phyloP scores from a whole-genome alignment of 345 rosid genomes.

The Lumnitzera littorea region DNA sequence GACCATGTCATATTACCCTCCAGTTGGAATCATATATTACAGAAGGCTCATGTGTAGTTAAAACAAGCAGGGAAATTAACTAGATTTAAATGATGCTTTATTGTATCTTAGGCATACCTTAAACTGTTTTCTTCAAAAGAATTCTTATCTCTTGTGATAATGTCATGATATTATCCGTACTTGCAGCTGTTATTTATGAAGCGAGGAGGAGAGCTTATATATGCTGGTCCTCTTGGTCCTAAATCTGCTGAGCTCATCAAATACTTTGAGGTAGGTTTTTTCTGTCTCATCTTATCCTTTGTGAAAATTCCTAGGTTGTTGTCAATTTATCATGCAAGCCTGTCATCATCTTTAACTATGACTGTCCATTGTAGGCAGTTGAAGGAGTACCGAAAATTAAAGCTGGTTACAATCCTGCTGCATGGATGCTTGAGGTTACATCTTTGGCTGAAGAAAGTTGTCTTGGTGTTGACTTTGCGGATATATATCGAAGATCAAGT shows the following conservation, averaged over 20 bases:
- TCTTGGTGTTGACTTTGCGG: constrained; percentile 82
- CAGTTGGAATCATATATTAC: too few relatives aligned
- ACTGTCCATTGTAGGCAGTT: constrained; percentile 40
- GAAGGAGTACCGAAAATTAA: constrained; percentile 83
- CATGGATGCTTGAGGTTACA: constrained; percentile 98
- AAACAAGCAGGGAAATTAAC: too few relatives aligned
- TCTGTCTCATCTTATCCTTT: constrained; percentile 9
- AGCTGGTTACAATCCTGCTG: constrained; percentile 84
- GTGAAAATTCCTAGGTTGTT: neutral
- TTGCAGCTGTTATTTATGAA: constrained; percentile 96
- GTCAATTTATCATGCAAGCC: neutral
- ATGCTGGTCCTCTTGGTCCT: constrained; percentile 91
- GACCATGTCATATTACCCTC: too few relatives aligned
- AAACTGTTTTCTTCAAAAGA: neutral
- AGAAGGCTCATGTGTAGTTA: too few relatives aligned
- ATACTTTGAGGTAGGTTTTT: constrained; percentile 69
- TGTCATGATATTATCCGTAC: neutral
- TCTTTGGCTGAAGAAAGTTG: constrained; percentile 66
- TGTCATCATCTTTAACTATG: neutral
- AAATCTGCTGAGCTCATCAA: constrained; percentile 74
- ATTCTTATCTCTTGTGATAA: too few relatives aligned
- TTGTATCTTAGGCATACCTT: neutral
- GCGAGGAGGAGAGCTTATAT: constrained; percentile 95
- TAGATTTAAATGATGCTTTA: too few relatives aligned
- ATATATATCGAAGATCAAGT: constrained; percentile 61